Base-by-base conservation (phyloP, 148 eudicot species). In the Vaccinium darrowii region DNA sequence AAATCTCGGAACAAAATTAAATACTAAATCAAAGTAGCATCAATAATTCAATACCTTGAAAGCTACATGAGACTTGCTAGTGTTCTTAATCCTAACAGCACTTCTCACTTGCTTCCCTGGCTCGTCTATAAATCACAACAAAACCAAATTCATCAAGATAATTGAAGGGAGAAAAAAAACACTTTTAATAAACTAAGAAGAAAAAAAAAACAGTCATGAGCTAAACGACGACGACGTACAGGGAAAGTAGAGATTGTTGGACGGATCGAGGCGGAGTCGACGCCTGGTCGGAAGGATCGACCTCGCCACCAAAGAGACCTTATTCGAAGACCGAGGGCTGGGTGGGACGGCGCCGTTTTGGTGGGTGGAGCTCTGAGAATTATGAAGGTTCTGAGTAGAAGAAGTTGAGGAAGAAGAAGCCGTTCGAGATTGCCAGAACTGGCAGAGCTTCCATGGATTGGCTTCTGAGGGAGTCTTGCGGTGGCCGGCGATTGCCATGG, bases 31-130 rank as follows among this genome's bases (percentile, higher is more conserved):
- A 58, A 25, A 36, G 65, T 52, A 80, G 8, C 49, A 43, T 63
- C 62, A 30, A 81, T 91, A 94, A 97, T 97, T 96, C 62, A 30
- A 81, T 91, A 94, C 99, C 98, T 96, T 96, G 88, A 96, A 96
- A 65, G 99, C 99, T 58, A 94, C 98, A 74, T 90, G 93, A 79
- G 95, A 96, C 88, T 87, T 94, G 92, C 95, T 92, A 0, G 91
- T 89, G 84, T 95, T 95, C 86, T 94, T 95, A 30, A 94, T 95
- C 85, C 85, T 91, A 82, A 95, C 92, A 82, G 98, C 98, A 86
- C 98, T 95, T 80, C 88, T 92, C 73, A 92, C 97, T 88, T 95
- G 98, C 84, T 95, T 95, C 16, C 98, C 98, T 0, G 92, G 95
- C 87, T 95, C 98, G 89, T 95, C 98, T 95, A 81, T 73, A 85